Percentiles rank a stretch among this genome's conserved stretches.
Conservation (phyloP, 1,139 yeast genomes). For the Saccharomyces hybrid region DNA sequence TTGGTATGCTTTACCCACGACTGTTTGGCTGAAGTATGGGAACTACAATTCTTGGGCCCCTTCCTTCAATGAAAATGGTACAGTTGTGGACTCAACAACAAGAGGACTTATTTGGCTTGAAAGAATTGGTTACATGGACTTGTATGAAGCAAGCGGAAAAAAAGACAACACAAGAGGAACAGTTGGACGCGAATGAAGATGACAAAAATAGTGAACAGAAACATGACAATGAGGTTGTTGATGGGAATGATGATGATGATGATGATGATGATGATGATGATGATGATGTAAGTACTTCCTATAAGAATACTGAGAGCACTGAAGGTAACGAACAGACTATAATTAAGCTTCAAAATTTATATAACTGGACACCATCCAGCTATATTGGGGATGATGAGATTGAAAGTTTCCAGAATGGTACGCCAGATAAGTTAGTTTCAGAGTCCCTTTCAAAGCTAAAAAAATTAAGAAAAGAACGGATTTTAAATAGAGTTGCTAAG, state of each 20-base stretch:
- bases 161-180: conserved; percentile 5
- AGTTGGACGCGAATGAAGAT: conserved; percentile 8
- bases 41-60: conserved; percentile 74
- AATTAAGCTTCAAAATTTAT: conserved; percentile 42
- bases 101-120: conserved; percentile 74
- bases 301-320: conserved; percentile 10
- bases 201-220: conserved; percentile 7
- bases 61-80: conserved; percentile 56
- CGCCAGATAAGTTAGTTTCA: conserved; percentile 51
- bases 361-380: conserved; percentile 49
- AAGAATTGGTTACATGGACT: conserved; percentile 53
- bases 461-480: conserved; percentile 54
- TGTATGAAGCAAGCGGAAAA: conserved; percentile 33
- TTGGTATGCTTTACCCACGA: conserved; percentile 73
- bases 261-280: conserved; percentile 8
- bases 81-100: conserved; percentile 55
- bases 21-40: conserved; percentile 72
- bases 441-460: conserved; percentile 51
- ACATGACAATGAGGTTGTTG: conserved; percentile 9
- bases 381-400: conserved; percentile 47
- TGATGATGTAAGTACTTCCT: conserved; percentile 23
- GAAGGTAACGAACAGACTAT: conserved; percentile 31
- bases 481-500: conserved; percentile 33
- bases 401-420: conserved; percentile 40
- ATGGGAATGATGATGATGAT: conserved; percentile 1